A percentile compares a stretch with the other conserved stretches of the same genome.
phyloP scores from a whole-genome alignment of 1,284 basidiomycete species.

The Boletus mariae region DNA sequence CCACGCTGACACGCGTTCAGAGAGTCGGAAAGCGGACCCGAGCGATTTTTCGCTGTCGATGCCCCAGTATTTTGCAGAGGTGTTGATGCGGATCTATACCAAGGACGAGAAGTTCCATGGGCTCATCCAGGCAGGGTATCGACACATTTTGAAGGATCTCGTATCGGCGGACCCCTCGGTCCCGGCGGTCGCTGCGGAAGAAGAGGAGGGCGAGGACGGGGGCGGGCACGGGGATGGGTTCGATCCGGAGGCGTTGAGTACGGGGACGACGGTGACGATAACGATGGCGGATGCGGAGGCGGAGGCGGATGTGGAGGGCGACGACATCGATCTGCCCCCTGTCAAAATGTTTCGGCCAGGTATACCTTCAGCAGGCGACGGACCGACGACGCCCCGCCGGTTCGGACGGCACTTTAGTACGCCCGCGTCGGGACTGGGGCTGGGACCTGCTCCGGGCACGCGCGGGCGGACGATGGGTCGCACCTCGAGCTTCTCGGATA shows the following conservation, averaged over 20 bases:
- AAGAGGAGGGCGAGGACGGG: not conserved
- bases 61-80: conserved; percentile 61
- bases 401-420: conserved; percentile 16
- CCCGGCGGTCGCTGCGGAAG: not conserved
- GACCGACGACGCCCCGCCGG: conserved; percentile 36
- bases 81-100: conserved; percentile 62
- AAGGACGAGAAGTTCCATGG: conserved; percentile 52
- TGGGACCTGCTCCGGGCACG: not conserved
- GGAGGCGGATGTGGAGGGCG: not conserved
- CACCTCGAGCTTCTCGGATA: conserved; percentile 38
- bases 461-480: conserved; percentile 15
- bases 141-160: conserved; percentile 44
- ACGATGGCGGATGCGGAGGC: not conserved
- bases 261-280: not conserved
- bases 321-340: conserved; percentile 12
- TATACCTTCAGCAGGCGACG: not conserved
- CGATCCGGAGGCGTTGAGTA: conserved; percentile 5
- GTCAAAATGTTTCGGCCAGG: not conserved
- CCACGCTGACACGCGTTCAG: conserved; percentile 30
- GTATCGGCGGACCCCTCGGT: not conserved
- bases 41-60: conserved; percentile 63
- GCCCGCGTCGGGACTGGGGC: not conserved
- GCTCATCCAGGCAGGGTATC: conserved; percentile 65
- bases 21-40: conserved; percentile 39
- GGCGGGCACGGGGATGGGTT: conserved; percentile 8